Evolutionary conservation across 2,329 filamentous ascomycete genomes (phyloP).

Genomic region (Coccinonectria pachysandricola): DNA sequence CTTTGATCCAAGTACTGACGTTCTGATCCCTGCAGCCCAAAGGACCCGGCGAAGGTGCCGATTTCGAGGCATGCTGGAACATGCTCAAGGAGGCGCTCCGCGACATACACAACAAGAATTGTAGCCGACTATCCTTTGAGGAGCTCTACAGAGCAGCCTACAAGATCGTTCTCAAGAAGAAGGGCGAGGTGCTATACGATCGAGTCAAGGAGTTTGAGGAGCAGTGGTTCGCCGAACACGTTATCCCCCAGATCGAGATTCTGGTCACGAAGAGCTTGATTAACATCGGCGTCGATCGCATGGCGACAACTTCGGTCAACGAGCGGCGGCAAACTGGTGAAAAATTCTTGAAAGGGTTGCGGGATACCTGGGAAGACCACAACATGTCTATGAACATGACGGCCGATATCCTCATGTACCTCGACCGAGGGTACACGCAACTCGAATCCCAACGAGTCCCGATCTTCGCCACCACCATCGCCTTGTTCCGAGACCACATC

Average conservation of each 20-base stretch:
- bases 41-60: slow-evolving; percentile 46
- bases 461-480: slow-evolving; percentile 78
- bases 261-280: slow-evolving; percentile 62
- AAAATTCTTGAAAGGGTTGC: slow-evolving; percentile 66
- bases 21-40: no score
- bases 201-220: slow-evolving; percentile 72
- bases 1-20: no score
- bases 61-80: slow-evolving; percentile 81
- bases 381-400: slow-evolving; percentile 93
- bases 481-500: slow-evolving; percentile 78
- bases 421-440: slow-evolving; percentile 75
- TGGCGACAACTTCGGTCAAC: slow-evolving; percentile 53
- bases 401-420: slow-evolving; percentile 93
- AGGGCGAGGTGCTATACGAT: slow-evolving; percentile 72
- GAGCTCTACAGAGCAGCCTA: slow-evolving; percentile 90
- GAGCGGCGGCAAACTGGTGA: slow-evolving; percentile 75
- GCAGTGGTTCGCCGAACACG: slow-evolving; percentile 65
- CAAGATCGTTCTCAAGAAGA: slow-evolving; percentile 83
- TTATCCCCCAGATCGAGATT: slow-evolving; percentile 59
- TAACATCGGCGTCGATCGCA: slow-evolving; percentile 46
- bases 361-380: slow-evolving; percentile 77
- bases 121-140: slow-evolving; percentile 84
- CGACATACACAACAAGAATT: slow-evolving; percentile 88
- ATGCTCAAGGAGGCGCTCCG: slow-evolving; percentile 65
- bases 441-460: slow-evolving; percentile 57